Evolutionary conservation across 345 rosid species (phyloP), one percentile per base, ranked within the genome.

Genomic region (Hevea brasiliensis): DNA sequence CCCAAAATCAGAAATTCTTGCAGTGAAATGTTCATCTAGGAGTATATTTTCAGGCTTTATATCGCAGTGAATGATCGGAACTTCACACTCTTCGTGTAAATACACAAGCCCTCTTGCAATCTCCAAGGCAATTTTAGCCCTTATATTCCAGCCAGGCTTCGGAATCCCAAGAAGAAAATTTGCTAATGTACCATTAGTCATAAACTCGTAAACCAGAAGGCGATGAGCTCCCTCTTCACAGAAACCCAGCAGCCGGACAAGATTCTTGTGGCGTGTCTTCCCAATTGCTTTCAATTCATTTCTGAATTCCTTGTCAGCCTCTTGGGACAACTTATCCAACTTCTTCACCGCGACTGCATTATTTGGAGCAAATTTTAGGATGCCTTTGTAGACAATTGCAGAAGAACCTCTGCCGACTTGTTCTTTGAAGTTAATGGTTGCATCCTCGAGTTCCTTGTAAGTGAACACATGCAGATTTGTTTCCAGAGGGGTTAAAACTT

Each of bases 321-420:
- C 77, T 60, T 69, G 53, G 17, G 80, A 47, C 27, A 72, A 65
- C 72, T 24, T 65, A 29, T 69, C 77, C 72, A 76, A 51, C 26
- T 80, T 80, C 75, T 72, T 80, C 37, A 65, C 77, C 3, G 83
- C 83, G 50, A 69, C 41, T 23, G 41, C 75, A 59, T 18, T 48
- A 57, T 67, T 35, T 48, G 75, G 67, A 68, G 40, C 65, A 14
- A 32, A 56, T 35, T 40, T 69, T 51, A 81, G 63, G 63, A 41
- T 20, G 4, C 80, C 85, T 76, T 69, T 82, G 56, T 78, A 82
- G 24, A 78, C 82, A 35, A 72, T 66, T 15, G 78, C 85, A 40
- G 74, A 75, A 70, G 85, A 75, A 27, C 85, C 85, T 60, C 79
- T 78, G 17, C 84, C 84, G 0, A 81, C 13, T 65, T 78, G 76